A percentile compares a stretch with the other conserved stretches of the same genome.
phyloP scores from a whole-genome alignment of 164 flowering plant genomes.

The Cinnamomum micranthum region DNA sequence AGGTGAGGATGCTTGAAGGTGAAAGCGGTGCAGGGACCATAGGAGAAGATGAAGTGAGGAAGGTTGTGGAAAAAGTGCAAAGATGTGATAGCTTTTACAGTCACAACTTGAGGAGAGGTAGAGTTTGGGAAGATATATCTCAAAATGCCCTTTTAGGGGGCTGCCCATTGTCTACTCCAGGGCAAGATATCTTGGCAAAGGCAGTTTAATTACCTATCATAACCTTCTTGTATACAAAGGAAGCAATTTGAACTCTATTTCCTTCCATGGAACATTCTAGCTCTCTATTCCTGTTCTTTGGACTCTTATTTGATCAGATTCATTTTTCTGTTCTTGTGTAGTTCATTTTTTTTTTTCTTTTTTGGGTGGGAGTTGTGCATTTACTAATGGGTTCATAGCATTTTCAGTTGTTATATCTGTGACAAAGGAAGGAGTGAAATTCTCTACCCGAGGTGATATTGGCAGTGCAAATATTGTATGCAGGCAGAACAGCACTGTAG shows the following conservation, averaged over 20 bases:
- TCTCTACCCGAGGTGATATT: slow-evolving; percentile 25
- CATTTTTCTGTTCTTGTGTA: not conserved
- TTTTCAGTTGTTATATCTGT: slow-evolving; percentile 24
- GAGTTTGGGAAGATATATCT: no score
- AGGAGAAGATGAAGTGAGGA: no score
- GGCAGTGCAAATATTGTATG: slow-evolving; percentile 27
- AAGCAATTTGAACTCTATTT: not conserved
- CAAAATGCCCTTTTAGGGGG: no score
- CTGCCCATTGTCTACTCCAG: no score
- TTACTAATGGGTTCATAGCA: not conserved
- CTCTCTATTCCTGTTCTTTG: not conserved
- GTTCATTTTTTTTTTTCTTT: no score
- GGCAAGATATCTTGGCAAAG: no score
- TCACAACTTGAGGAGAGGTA: no score
- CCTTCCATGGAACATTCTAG: not conserved
- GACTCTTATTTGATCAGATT: not conserved
- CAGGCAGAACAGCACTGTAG: slow-evolving; percentile 23
- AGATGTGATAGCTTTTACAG: no score
- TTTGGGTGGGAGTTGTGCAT: no score
- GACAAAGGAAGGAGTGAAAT: slow-evolving; percentile 26
- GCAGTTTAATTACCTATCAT: not conserved
- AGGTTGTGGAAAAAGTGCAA: no score
- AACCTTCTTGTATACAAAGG: not conserved
- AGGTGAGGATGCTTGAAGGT: no score
- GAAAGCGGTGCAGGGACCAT: no score